Base-by-base conservation (phyloP, 2,329 filamentous ascomycete genomes). In the Monilinia fructicola region DNA sequence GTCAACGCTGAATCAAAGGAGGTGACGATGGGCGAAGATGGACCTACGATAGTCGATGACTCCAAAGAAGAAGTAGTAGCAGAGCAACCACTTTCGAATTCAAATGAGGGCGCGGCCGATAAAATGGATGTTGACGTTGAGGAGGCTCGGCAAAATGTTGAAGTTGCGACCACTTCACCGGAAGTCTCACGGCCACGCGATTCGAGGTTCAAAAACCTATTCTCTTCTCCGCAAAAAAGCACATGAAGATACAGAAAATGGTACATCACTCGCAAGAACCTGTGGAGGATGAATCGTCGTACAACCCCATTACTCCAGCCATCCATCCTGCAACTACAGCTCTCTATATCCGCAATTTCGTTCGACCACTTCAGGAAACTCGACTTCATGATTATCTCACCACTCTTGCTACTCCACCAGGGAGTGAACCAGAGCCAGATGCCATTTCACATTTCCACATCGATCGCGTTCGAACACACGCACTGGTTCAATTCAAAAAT, bases 291-390 rank as follows among this genome's bases (percentile, higher is more conserved):
- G 48, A 59, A 52, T 69, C 76, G 59, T 67, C 69, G 53, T 76
- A 76, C 61, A 70, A 72, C 54, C 65, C 66, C 26, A 78, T 84
- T 21, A 75, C 79, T 35, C 87, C 89, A 9, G 84, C 91, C 0
- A 78, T 88, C 46, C 91, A 95, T 76, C 84, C 86, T 28, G 87
- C 90, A 6, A 94, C 93, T 3, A 79, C 86, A 42, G 89, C 91
- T 21, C 81, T 98, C 56, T 98, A 97, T 79, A 95, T 98, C 72
- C 89, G 89, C 77, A 90, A 97, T 74, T 86, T 98, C 65, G 93
- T 96, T 87, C 89, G 94, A 56, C 93, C 95, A 12, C 82, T 98
- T 28, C 90, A 92, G 67, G 84, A 87, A 0, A 80, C 82, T 35
- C 81, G 82, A 23, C 84, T 98, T 1, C 86, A 85, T 72, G 82